Evolutionary conservation across 352 stramenopile species (phyloP), one percentile per base, ranked within the genome.

Genomic region (Elongisporangium prolatum): DNA sequence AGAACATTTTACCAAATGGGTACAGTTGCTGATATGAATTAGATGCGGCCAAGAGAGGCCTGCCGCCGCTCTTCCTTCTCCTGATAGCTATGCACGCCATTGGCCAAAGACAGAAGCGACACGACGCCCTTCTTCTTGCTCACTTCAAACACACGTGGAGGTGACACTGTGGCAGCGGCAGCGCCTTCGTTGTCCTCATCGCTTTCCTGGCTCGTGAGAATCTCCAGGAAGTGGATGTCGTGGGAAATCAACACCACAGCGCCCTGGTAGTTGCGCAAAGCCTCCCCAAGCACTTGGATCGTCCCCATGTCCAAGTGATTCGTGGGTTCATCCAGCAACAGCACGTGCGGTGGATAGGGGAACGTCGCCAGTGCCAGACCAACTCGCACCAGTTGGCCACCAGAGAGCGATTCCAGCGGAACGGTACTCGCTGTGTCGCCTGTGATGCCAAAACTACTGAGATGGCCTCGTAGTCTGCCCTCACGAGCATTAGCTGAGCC

Each of bases 251-350:
- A 63, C 50, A 87, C 68, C 6, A 89, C 64, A 1, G 76, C 66
- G 56, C 79, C 79, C 54, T 83, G 58, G 28, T 84, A 87, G 20
- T 69, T 77, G 6, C 74, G 67, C 56, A 89, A 44, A 1, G 74
- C 79, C n/a, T 84, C 72, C 6, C 68, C 71, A 3, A 96, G 50
- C 52, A 89, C 72, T 20, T 96, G 72, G 50, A 96, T 90, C 47
- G 80, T 88, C 59, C 71, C 77, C 86, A 98, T 97, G 69, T 98
- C 93, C 56, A 97, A 84, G 63, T 93, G 83, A 57, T 95, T 97
- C 18, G 91, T 98, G 9, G 93, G 91, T 54, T 98, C 91, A 75
- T 97, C 90, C 20, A 98, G 74, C 16, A 98, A 68, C 28, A 97
- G 69, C 21, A 97, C 69, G 62, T 98, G 96, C 6, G 90, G 90